A percentile compares a stretch with the other conserved stretches of the same genome.
phyloP scores from a whole-genome alignment of 306 rosid species.

The Cucumis hystrix region DNA sequence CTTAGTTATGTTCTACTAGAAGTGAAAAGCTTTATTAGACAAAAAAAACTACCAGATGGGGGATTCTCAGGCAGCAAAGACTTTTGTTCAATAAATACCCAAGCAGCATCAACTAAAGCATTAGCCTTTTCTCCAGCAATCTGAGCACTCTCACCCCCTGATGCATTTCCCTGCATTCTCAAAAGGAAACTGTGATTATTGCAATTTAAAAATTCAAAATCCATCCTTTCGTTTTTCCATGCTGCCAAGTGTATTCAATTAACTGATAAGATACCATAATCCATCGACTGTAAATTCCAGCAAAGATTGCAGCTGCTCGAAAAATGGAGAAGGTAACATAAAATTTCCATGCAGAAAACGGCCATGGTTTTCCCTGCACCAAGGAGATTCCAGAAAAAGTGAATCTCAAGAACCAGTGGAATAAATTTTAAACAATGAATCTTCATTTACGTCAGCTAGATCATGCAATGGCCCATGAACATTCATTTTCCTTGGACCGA shows the following conservation, averaged over 20 bases:
- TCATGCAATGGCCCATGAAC: not conserved
- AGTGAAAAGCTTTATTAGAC: not conserved
- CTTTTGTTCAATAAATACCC: constrained; percentile 41
- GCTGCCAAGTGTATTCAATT: constrained; percentile 5
- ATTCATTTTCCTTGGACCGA: not conserved
- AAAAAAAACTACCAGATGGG: constrained; percentile 46
- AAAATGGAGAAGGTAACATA: constrained; percentile 74
- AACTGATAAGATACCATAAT: constrained; percentile 40
- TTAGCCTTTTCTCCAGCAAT: constrained; percentile 41
- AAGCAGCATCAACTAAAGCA: constrained; percentile 50
- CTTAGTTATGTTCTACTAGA: constrained; percentile 4
- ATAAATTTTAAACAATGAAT: not conserved
- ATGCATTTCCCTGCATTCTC: constrained; percentile 79
- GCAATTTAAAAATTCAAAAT: not conserved
- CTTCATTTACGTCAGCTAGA: not conserved
- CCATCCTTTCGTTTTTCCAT: not conserved
- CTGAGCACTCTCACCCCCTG: constrained; percentile 81
- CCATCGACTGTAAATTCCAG: constrained; percentile 89
- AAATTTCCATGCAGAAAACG: constrained; percentile 79
- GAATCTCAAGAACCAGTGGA: not conserved
- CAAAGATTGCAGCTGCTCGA: constrained; percentile 71
- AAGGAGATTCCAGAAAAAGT: constrained; percentile 12
- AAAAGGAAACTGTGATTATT: constrained; percentile 10
- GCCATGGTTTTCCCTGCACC: constrained; percentile 83
- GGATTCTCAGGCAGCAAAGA: constrained; percentile 72